These are phyloP conservation scores for Emergomyces africanus DNA, from an alignment of 2,329 filamentous ascomycete species.

Conservation along the genomic window DNA sequence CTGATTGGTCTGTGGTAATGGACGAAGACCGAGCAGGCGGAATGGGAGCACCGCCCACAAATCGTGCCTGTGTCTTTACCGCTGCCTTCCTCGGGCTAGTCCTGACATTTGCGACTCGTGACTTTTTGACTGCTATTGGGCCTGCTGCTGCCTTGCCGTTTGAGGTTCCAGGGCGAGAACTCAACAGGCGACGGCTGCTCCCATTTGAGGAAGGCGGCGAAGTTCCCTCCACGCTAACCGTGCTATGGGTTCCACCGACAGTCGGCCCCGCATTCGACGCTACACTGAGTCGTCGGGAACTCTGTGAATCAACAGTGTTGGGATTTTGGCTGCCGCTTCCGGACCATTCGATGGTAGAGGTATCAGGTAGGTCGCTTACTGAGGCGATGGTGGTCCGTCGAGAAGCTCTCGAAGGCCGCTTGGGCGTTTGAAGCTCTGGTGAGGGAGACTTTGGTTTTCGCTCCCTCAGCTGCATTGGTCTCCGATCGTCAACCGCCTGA, in stretches of 20 bases:
- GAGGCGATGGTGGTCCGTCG: constrained; percentile 52
- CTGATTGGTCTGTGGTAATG: constrained; percentile 12
- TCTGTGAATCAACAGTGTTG: constrained; percentile 3
- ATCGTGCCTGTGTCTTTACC: constrained; percentile 21
- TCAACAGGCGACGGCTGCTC: not conserved
- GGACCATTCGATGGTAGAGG: constrained; percentile 15
- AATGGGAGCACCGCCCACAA: not conserved
- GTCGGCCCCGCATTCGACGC: constrained; percentile 16
- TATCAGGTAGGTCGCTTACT: constrained; percentile 32
- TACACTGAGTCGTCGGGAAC: constrained; percentile 19
- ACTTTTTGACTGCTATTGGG: constrained; percentile 45
- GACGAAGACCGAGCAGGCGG: constrained; percentile 3
- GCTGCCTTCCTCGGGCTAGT: constrained; percentile 27
- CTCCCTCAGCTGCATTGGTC: constrained; percentile 61
- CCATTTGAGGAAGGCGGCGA: not conserved
- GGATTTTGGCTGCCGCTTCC: constrained; percentile 9
- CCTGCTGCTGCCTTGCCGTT: constrained; percentile 17
- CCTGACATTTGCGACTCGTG: constrained; percentile 35
- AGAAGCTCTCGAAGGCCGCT: constrained; percentile 33
- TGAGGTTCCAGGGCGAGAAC: constrained; percentile 12
- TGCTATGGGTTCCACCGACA: constrained; percentile 1
- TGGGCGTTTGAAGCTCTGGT: constrained; percentile 39
- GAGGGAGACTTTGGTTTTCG: constrained; percentile 43
- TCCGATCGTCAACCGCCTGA: constrained; percentile 35
- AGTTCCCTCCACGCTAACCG: not conserved